Evolutionary conservation across 352 stramenopile species (phyloP).

Genomic region (Pythium periplocum): DNA sequence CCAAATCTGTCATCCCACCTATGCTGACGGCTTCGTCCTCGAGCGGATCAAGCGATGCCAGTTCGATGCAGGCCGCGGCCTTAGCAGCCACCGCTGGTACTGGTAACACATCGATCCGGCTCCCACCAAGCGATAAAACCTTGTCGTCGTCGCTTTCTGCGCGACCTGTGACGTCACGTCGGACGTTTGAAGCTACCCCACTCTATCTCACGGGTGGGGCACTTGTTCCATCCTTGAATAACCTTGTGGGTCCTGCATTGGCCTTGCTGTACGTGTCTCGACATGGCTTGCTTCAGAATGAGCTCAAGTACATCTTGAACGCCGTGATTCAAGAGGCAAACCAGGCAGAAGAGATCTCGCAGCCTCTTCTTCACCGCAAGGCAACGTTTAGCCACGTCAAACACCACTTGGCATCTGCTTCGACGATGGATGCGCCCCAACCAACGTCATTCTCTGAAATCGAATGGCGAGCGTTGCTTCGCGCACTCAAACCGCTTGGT

Average conservation of each 20-base stretch:
- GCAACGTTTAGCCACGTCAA: slow-evolving; percentile 25
- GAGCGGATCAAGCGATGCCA: no score
- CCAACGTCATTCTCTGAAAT: slow-evolving; percentile 55
- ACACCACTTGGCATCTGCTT: slow-evolving; percentile 1
- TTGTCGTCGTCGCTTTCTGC: no score
- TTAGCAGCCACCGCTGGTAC: no score
- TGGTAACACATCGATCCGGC: no score
- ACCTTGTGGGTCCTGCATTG: slow-evolving; percentile 74
- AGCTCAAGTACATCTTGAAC: slow-evolving; percentile 79
- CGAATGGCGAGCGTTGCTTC: slow-evolving; percentile 69
- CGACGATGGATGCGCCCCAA: not conserved
- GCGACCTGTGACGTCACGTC: no score
- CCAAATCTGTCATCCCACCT: no score
- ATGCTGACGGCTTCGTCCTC: no score
- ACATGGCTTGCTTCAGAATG: slow-evolving; percentile 84
- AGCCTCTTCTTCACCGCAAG: slow-evolving; percentile 21
- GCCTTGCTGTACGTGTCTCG: slow-evolving; percentile 86
- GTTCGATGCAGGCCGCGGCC: no score
- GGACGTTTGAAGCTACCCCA: slow-evolving; percentile 4
- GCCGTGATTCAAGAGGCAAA: slow-evolving; percentile 40
- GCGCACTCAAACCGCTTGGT: slow-evolving; percentile 60
- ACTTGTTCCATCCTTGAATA: slow-evolving; percentile 44
- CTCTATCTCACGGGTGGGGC: slow-evolving; percentile 62
- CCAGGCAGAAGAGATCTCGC: slow-evolving; percentile 5
- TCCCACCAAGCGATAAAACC: no score